Conservation (phyloP, 2,329 filamentous ascomycete species). For the Niveomyces coronatus region DNA sequence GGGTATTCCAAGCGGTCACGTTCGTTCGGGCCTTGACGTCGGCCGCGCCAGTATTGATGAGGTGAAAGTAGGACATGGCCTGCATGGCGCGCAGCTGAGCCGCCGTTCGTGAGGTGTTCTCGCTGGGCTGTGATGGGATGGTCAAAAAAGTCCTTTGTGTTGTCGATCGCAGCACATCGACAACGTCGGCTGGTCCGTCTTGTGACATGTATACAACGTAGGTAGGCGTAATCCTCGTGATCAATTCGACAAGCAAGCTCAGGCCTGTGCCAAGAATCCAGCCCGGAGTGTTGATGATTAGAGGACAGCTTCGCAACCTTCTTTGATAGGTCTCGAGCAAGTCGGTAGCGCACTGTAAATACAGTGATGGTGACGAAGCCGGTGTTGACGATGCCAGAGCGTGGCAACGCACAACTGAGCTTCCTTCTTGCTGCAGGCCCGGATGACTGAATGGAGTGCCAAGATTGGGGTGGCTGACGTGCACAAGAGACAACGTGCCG, state of each 20-base stretch:
- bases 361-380: slow-evolving; percentile 56
- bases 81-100: slow-evolving; percentile 64
- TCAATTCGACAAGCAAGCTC: slow-evolving; percentile 49
- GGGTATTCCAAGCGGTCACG: slow-evolving; percentile 35
- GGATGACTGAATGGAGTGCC: slow-evolving; percentile 58
- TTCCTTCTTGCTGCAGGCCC: slow-evolving; percentile 22
- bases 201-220: slow-evolving; percentile 61
- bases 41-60: too few relatives aligned
- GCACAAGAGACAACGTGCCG: slow-evolving; percentile 58
- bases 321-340: slow-evolving; percentile 49
- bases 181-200: slow-evolving; percentile 47
- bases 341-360: slow-evolving; percentile 52
- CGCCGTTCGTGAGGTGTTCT: slow-evolving; percentile 47
- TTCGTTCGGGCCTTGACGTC: slow-evolving; percentile 7
- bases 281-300: slow-evolving; percentile 65
- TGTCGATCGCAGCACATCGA: slow-evolving; percentile 39
- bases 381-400: slow-evolving; percentile 55
- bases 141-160: slow-evolving; percentile 34
- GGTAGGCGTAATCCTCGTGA: slow-evolving; percentile 42
- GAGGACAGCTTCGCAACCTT: slow-evolving; percentile 34
- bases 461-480: slow-evolving; percentile 50
- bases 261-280: slow-evolving; percentile 65
- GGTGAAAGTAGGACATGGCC: slow-evolving; percentile 70
- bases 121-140: slow-evolving; percentile 50
- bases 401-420: slow-evolving; percentile 48